Base-by-base conservation (phyloP, 1,284 basidiomycete genomes). In the Cystobasidiaceae sp. region DNA sequence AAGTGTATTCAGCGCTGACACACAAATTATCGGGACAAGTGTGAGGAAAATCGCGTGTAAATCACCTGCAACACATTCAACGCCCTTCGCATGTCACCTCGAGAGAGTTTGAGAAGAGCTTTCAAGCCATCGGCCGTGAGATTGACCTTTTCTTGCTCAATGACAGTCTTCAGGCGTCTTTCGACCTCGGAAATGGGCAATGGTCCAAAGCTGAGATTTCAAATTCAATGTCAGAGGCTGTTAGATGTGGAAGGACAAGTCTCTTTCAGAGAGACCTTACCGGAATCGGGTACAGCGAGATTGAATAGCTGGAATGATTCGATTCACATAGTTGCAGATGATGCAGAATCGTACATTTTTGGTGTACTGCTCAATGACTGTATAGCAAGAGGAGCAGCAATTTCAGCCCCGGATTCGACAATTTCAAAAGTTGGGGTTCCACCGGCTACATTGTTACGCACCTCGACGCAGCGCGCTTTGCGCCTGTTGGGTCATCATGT, bases 291-390 rank as follows among this genome's bases (percentile, higher is more conserved):
- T 99, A 79, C 96, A 98, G 54, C 96, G 88, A 76, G 92, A 96
- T 79, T 98, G 96, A 68, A 99, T 96, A 23, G 96, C 96, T 3
- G 96, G 96, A 5, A 89, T 88, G 75, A 99, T 98, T 79, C 97
- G 97, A 84, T 98, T 98, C 77, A 98, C 96, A 73, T 99, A 99
- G 79, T 99, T 99, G 83, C 96, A 97, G 69, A 99, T 96, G 73
- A 99, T 98, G 79, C 94, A 97, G 78, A 99, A 99, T 34, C 96
- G 86, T 68, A 97, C 96, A 75, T 98, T 98, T 78, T 88, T 90
- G 6, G 96, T 99, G 77, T 97, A 97, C 73, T 97, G 93, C 78
- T 99, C 96, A 69, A 99, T 97, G 43, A 98, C 89, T 82, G 72
- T 2, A 30, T n/a, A n/a, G 30, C 17, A n/a, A 19, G 19, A 41